Evolutionary conservation across 108 stramenopile species (phyloP).

Genomic region (Hondaea fermentalgiana): DNA sequence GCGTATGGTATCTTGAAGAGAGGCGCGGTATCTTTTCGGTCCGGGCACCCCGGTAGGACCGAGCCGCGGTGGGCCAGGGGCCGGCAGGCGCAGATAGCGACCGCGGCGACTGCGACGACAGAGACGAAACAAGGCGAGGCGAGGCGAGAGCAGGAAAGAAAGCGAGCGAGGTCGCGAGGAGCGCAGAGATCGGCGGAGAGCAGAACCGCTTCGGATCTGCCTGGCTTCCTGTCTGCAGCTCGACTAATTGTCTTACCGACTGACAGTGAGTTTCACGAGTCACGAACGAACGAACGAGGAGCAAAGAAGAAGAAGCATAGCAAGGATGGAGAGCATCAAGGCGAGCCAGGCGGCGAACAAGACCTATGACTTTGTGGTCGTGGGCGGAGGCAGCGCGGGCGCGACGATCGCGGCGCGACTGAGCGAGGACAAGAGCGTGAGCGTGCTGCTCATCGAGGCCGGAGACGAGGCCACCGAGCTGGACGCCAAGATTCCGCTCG

Average conservation of each 20-base stretch:
- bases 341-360: neutral
- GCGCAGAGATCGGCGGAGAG: neutral
- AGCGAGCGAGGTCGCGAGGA: neutral
- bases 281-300: neutral
- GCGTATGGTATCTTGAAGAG: too few species aligned
- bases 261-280: neutral
- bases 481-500: neutral
- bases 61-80: too few species aligned
- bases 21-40: too few species aligned
- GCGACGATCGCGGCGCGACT: neutral
- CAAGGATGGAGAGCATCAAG: neutral
- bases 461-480: neutral
- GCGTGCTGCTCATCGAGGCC: neutral
- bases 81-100: too few species aligned
- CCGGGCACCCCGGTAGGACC: too few species aligned
- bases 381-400: neutral
- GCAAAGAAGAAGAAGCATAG: neutral
- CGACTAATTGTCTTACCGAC: neutral
- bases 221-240: neutral
- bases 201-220: neutral
- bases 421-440: neutral
- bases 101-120: too few species aligned
- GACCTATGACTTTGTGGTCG: neutral
- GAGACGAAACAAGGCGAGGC: too few species aligned
- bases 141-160: too few species aligned